phyloP scores from a whole-genome alignment of 306 rosid species.

The Rosa persica region DNA sequence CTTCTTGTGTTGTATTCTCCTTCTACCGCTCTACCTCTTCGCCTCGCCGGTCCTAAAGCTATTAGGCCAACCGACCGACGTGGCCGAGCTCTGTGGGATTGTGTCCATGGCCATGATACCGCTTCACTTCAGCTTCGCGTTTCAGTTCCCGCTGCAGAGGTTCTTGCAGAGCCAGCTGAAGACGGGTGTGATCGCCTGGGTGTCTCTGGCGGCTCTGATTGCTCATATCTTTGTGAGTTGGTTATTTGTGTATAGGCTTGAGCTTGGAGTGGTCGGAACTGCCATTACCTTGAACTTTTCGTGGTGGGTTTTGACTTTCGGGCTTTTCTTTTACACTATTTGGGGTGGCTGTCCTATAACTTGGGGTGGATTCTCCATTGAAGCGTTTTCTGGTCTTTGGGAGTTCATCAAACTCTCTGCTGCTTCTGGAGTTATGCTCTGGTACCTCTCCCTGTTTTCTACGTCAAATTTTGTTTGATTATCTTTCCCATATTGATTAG shows the following conservation, averaged over 20 bases:
- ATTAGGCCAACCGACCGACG: constrained; percentile 59
- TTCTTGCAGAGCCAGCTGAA: constrained; percentile 67
- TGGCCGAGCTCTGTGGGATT: constrained; percentile 53
- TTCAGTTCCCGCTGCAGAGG: constrained; percentile 64
- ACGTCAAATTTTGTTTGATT: neutral
- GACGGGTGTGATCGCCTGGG: constrained; percentile 48
- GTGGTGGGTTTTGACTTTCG: constrained; percentile 65
- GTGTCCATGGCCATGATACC: constrained; percentile 57
- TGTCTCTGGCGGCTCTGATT: constrained; percentile 37
- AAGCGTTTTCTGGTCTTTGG: constrained; percentile 80
- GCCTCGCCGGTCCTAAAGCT: constrained; percentile 55
- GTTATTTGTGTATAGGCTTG: constrained; percentile 53
- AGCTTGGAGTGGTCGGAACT: constrained; percentile 56
- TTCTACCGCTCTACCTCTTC: constrained; percentile 54
- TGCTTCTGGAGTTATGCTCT: constrained; percentile 80
- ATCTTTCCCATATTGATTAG: neutral
- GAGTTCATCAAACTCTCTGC: constrained; percentile 70
- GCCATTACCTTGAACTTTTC: constrained; percentile 55
- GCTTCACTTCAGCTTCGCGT: constrained; percentile 58
- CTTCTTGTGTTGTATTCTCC: constrained; percentile 47
- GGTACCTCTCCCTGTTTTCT: constrained; percentile 27
- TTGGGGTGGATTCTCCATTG: constrained; percentile 75
- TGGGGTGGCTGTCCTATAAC: constrained; percentile 71
- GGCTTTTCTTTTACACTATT: constrained; percentile 42
- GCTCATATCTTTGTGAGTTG: constrained; percentile 56